Base-by-base conservation (phyloP, 2,329 filamentous ascomycete species). In the Diaporthe vaccinii region DNA sequence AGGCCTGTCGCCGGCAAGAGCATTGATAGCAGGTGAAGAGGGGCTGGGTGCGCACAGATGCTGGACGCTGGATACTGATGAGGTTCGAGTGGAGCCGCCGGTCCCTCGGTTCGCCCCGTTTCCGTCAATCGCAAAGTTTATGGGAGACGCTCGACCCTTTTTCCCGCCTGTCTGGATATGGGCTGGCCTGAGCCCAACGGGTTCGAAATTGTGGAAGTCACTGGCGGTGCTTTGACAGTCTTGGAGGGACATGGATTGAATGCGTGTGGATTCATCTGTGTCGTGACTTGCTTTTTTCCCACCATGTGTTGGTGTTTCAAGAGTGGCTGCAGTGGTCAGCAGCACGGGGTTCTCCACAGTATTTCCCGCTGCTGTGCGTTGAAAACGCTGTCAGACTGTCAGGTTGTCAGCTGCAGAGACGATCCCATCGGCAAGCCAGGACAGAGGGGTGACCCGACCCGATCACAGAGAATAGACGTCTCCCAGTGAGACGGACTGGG, bases 101-200 rank as follows among this genome's bases (percentile, higher is more conserved):
- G 41, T 76, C 72, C 55, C 51, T 72, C 75, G 75, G 75, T 70
- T 76, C 75, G 75, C 75, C 75, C 75, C 75, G 75, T 59, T 36
- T 76, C 75, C 75, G 74, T 67, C 39, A 71, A 53, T 59, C 58
- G 62, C 46, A 55, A 62, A 59, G 44, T 55, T 65, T 65, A 31
- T 41, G 44, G 58, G 20, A 49, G 12, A 65, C 71, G 58, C 36
- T 73, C 71, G 71, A 55, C 61, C 58, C 71, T 65, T 65, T 41
- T 41, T 34, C 41, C 71, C 71, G 59, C 61, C 58, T 31, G 58
- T 61, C 71, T 73, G 71, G 71, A 46, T 55, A 73, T 55, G 51
- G 58, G 59, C 9, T 73, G 71, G 71, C n/a, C 58, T 49, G 58
- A 65, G 71, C 71, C 25, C 46, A 73, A 8, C 34, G 14, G 41